Conservation (phyloP, 1,139 yeast genomes). For the Diutina neorugosa region DNA sequence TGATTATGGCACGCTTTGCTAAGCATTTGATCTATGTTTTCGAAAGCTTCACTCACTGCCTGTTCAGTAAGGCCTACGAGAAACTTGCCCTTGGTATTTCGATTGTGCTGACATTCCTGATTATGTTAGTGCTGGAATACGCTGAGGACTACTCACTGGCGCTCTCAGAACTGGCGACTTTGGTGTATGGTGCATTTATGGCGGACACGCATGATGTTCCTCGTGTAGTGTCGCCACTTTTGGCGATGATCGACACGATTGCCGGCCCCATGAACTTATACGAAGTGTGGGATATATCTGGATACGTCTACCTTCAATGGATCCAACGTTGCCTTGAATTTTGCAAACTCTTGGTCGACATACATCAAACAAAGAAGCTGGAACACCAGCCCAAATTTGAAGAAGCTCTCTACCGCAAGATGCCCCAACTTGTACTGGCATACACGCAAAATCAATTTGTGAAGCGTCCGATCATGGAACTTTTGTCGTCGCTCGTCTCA, state of each 20-base stretch:
- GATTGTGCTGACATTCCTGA: conserved; percentile 43
- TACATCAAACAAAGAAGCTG: not conserved
- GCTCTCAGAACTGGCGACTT: conserved; percentile 16
- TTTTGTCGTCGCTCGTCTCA: conserved; percentile 50
- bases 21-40: conserved; percentile 52
- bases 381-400: not conserved
- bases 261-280: conserved; percentile 24
- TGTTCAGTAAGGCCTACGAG: conserved; percentile 43
- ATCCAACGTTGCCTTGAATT: not conserved
- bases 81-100: conserved; percentile 51
- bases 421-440: conserved; percentile 47
- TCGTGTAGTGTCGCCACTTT: conserved; percentile 46
- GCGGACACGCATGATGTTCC: conserved; percentile 35
- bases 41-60: conserved; percentile 67
- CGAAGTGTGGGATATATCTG: conserved; percentile 30
- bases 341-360: not conserved
- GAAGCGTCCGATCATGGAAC: conserved; percentile 40
- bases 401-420: conserved; percentile 33
- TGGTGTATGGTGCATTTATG: conserved; percentile 45
- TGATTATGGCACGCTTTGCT: conserved; percentile 44
- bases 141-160: conserved; percentile 35
- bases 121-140: conserved; percentile 42
- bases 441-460: conserved; percentile 39
- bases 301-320: conserved; percentile 9
- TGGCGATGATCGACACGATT: conserved; percentile 37